Percentiles rank a stretch among this genome's conserved stretches.
These are phyloP conservation scores for Ploettnerulaceae sp. DNA, from an alignment of 2,329 filamentous ascomycete genomes.

Conservation along the genomic window DNA sequence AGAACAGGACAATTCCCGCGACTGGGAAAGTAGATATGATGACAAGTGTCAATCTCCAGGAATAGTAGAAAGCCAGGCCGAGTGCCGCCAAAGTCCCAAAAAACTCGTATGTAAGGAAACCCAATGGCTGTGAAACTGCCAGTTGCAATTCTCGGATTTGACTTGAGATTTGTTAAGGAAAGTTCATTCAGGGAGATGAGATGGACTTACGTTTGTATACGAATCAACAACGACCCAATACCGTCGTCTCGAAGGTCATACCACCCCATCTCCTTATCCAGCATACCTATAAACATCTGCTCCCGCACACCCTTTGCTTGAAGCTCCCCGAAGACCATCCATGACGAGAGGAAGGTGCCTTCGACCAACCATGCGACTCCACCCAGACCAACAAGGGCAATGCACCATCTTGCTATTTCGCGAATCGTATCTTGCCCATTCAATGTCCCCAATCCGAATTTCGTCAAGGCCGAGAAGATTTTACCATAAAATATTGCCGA, in stretches of 20 bases:
- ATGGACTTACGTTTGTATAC: constrained; percentile 65
- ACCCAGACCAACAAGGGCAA: constrained; percentile 60
- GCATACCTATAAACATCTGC: constrained; percentile 60
- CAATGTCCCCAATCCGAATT: constrained; percentile 54
- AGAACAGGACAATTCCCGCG: constrained; percentile 53
- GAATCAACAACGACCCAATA: constrained; percentile 63
- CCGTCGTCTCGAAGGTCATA: constrained; percentile 72
- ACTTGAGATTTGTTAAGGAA: constrained; percentile 41
- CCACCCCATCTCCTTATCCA: constrained; percentile 75
- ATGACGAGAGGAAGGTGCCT: constrained; percentile 61
- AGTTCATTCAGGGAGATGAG: neutral
- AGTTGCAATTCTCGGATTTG: constrained; percentile 78
- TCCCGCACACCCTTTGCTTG: constrained; percentile 65
- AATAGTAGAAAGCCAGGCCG: constrained; percentile 68
- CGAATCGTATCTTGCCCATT: constrained; percentile 47
- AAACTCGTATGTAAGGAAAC: constrained; percentile 59
- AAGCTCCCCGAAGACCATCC: constrained; percentile 75
- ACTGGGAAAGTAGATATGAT: constrained; percentile 70
- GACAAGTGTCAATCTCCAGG: constrained; percentile 79
- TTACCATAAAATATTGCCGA: constrained; percentile 68
- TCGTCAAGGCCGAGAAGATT: constrained; percentile 67
- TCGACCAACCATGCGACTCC: constrained; percentile 62
- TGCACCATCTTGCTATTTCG: constrained; percentile 54
- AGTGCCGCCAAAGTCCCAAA: constrained; percentile 63
- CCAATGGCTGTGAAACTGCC: constrained; percentile 74